These are phyloP conservation scores for Claviceps sp. DNA, from an alignment of 2,329 filamentous ascomycete species.

Conservation along the genomic window DNA sequence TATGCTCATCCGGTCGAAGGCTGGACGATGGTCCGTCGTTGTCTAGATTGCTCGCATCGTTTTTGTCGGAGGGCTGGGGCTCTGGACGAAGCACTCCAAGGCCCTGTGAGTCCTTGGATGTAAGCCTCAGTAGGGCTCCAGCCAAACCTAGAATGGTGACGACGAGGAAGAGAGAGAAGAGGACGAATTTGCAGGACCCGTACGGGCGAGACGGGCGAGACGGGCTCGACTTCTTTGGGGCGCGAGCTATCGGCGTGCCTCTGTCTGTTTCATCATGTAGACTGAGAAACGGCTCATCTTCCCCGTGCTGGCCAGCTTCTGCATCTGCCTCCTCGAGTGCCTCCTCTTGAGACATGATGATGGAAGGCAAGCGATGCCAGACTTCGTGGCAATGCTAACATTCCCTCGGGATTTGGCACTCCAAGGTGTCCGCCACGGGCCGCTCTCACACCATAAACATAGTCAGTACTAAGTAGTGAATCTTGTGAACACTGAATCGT, in stretches of 20 bases:
- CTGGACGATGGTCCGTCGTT: neutral
- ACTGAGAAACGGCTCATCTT: too few relatives aligned
- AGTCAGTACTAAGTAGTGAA: too few relatives aligned
- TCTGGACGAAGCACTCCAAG: neutral
- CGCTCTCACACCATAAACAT: too few relatives aligned
- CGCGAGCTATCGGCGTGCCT: neutral
- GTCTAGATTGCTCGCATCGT: neutral
- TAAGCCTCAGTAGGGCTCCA: slow-evolving; percentile 11
- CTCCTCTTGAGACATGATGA: too few relatives aligned
- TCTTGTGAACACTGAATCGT: too few relatives aligned
- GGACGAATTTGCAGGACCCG: slow-evolving; percentile 6
- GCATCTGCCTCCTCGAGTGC: too few relatives aligned
- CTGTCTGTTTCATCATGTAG: neutral
- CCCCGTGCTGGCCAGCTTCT: too few relatives aligned
- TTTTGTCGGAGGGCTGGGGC: neutral
- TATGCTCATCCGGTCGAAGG: slow-evolving; percentile 13
- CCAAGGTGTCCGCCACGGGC: too few relatives aligned
- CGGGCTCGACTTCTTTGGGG: neutral
- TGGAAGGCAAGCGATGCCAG: too few relatives aligned
- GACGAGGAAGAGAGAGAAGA: slow-evolving; percentile 12
- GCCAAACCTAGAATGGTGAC: slow-evolving; percentile 13
- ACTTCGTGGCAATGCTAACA: too few relatives aligned
- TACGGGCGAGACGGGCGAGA: neutral
- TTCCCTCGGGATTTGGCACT: too few relatives aligned
- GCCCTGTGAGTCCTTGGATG: neutral